These are phyloP conservation scores for Myriosclerotinia scirpicola DNA, from an alignment of 2,329 filamentous ascomycete genomes.

Conservation along the genomic window DNA sequence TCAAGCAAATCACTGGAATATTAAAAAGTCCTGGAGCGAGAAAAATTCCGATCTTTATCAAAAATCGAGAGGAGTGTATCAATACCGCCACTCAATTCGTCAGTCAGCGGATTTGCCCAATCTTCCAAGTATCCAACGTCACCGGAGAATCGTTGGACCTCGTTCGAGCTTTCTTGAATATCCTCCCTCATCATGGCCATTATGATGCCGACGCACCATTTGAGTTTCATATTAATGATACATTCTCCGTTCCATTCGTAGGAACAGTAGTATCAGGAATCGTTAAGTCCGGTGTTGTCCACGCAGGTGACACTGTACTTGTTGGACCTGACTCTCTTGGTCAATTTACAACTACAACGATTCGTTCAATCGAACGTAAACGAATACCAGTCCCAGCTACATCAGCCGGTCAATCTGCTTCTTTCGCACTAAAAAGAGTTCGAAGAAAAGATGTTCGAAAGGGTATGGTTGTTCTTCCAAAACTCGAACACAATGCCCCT, in stretches of 20 bases:
- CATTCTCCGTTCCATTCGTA: constrained; percentile 95
- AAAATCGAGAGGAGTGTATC: constrained; percentile 85
- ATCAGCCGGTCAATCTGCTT: constrained; percentile 87
- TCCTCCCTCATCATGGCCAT: constrained; percentile 89
- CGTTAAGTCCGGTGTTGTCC: constrained; percentile 82
- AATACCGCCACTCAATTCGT: constrained; percentile 96
- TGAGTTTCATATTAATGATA: constrained; percentile 95
- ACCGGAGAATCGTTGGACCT: constrained; percentile 89
- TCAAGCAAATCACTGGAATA: constrained; percentile 87
- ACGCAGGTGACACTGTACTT: constrained; percentile 84
- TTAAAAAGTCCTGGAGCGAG: constrained; percentile 89
- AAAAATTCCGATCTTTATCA: constrained; percentile 96
- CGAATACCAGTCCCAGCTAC: constrained; percentile 84
- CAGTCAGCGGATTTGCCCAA: constrained; percentile 89
- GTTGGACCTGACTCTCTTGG: constrained; percentile 89
- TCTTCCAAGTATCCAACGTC: constrained; percentile 98
- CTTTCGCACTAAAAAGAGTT: constrained; percentile 85
- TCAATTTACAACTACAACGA: constrained; percentile 81
- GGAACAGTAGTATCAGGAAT: constrained; percentile 96
- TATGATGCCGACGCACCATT: constrained; percentile 87
- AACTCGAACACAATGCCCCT: constrained; percentile 67
- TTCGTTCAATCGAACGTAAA: constrained; percentile 93
- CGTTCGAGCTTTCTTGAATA: constrained; percentile 90
- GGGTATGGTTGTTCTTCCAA: constrained; percentile 94
- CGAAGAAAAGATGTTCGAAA: constrained; percentile 91